Conservation (phyloP, 176 grass and related monocot species). For the Eleusine indica region DNA sequence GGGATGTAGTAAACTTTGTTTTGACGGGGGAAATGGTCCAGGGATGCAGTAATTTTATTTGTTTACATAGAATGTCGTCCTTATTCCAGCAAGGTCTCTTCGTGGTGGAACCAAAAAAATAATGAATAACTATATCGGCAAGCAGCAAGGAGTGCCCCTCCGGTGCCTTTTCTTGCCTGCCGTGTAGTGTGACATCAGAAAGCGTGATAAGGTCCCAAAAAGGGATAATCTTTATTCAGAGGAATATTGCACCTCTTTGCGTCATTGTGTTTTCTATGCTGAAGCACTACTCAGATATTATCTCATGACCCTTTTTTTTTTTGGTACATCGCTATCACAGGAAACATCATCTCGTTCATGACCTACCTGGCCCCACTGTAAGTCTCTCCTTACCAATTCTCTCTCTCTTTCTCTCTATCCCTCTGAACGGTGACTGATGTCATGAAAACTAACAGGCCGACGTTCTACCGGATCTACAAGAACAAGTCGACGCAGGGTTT, state of each 20-base stretch:
- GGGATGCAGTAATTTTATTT: neutral
- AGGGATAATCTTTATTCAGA: neutral
- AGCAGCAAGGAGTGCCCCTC: too few relatives aligned
- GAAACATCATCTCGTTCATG: conserved; percentile 87
- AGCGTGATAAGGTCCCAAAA: neutral
- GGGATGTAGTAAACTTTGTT: too few relatives aligned
- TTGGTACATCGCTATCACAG: conserved; percentile 28
- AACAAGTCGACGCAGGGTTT: conserved; percentile 83
- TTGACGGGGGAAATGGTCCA: too few relatives aligned
- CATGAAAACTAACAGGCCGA: conserved; percentile 41
- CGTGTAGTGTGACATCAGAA: neutral
- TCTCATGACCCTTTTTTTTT: neutral
- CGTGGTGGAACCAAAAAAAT: neutral
- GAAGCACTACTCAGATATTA: neutral
- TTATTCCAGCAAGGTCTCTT: neutral
- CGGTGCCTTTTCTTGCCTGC: neutral
- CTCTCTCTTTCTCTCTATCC: neutral
- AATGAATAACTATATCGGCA: neutral
- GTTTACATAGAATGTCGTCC: neutral
- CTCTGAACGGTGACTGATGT: neutral
- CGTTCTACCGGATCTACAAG: conserved; percentile 73
- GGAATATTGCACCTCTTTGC: neutral
- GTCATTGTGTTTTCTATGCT: neutral
- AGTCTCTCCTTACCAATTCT: conserved; percentile 14
- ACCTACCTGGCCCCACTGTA: conserved; percentile 82